Evolutionary conservation across 257 asterid genomes (phyloP).

Genomic region (Salvia hispanica): DNA sequence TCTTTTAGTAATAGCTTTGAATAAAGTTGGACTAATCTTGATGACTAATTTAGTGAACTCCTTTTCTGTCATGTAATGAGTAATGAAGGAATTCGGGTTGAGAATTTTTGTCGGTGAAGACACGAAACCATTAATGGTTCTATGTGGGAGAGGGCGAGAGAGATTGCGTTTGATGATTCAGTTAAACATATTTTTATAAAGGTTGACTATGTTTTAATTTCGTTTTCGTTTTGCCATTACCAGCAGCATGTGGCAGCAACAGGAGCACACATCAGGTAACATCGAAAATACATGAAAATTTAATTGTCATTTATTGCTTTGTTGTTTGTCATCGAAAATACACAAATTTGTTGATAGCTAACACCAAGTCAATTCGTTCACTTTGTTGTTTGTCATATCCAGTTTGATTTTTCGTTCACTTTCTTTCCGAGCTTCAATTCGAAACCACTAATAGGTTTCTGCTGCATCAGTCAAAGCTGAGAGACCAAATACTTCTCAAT

Average conservation of each 20-base stretch:
- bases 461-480: slow-evolving; percentile 11
- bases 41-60: no score
- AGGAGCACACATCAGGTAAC: slow-evolving; percentile 30
- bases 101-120: not conserved
- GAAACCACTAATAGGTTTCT: not conserved
- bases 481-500: slow-evolving; percentile 27
- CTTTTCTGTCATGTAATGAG: not conserved
- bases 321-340: not conserved
- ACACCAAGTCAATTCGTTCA: no score
- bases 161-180: not conserved
- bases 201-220: slow-evolving; percentile 17
- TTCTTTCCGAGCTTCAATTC: not conserved
- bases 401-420: no score
- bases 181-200: not conserved
- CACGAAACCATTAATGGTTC: not conserved
- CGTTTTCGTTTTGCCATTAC: not conserved
- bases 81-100: not conserved
- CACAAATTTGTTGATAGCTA: no score
- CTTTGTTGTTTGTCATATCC: no score
- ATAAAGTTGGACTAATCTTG: not conserved
- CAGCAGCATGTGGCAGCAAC: slow-evolving; percentile 37
- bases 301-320: not conserved
- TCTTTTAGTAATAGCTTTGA: not conserved
- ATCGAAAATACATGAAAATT: not conserved
- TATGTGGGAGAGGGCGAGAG: not conserved